phyloP scores from a whole-genome alignment of 345 rosid species.

The Angophora floribunda region DNA sequence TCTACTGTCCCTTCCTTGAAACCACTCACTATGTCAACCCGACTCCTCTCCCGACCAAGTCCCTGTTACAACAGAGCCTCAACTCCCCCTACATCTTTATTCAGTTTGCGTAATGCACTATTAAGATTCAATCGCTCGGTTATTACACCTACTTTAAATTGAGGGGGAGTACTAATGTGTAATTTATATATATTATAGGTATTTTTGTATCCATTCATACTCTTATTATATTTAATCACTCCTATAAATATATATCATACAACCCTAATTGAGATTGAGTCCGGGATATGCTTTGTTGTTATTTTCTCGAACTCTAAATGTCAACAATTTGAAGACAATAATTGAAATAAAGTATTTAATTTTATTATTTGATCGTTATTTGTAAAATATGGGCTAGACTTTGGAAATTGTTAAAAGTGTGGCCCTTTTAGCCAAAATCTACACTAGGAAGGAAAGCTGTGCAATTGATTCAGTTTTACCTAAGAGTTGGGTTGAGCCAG shows the following conservation, averaged over 20 bases:
- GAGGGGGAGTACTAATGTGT: neutral
- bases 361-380: neutral
- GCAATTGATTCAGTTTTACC: neutral
- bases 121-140: no score
- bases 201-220: neutral
- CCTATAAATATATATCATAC: neutral
- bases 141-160: neutral
- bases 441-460: rapidly evolving
- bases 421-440: neutral
- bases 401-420: neutral
- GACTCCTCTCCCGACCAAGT: neutral
- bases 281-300: no score
- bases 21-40: neutral
- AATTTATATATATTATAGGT: neutral
- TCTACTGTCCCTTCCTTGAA: neutral
- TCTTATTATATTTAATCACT: neutral
- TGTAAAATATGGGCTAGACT: neutral
- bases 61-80: neutral
- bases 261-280: neutral
- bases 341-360: neutral
- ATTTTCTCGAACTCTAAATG: neutral
- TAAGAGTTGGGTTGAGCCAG: rapidly evolving
- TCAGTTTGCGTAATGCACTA: neutral
- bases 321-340: neutral
- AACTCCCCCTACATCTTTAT: neutral